Evolutionary conservation across 192 early-diverging fungal species (phyloP).

Genomic region (Rhizoclosmatium sp.): DNA sequence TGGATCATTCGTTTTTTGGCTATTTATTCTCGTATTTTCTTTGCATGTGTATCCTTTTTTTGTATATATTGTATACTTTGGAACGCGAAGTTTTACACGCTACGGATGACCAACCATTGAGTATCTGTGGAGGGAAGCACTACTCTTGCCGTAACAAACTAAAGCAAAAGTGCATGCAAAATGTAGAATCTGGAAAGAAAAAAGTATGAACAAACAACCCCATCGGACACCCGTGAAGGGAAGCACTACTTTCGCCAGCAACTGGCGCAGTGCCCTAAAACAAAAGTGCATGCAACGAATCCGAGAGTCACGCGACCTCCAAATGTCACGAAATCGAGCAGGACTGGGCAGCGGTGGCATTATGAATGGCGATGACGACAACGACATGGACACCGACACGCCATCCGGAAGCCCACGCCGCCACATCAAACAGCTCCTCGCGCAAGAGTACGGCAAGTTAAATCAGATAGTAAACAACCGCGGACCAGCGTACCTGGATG

Average conservation of each 20-base stretch:
- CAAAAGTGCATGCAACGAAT: conserved; percentile 8
- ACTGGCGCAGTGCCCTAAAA: background rate
- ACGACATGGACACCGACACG: background rate
- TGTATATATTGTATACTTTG: no score
- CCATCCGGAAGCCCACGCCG: background rate
- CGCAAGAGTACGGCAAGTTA: background rate
- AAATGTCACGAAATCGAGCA: no score
- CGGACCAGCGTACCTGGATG: background rate
- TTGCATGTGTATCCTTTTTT: no score
- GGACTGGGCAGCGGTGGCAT: background rate
- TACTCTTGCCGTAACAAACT: no score
- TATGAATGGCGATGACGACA: background rate
- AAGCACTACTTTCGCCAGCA: background rate
- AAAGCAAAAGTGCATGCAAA: no score
- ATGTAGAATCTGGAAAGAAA: no score
- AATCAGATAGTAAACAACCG: background rate
- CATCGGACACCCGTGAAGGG: conserved; percentile 9
- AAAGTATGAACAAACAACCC: background rate
- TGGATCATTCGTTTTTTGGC: no score
- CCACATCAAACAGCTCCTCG: background rate
- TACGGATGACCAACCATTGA: no score
- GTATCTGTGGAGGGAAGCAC: no score
- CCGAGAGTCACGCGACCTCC: background rate
- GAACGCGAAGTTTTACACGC: no score
- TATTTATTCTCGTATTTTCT: no score